phyloP scores from a whole-genome alignment of 768 basidiomycete species.

The Gymnopilus dilepis region DNA sequence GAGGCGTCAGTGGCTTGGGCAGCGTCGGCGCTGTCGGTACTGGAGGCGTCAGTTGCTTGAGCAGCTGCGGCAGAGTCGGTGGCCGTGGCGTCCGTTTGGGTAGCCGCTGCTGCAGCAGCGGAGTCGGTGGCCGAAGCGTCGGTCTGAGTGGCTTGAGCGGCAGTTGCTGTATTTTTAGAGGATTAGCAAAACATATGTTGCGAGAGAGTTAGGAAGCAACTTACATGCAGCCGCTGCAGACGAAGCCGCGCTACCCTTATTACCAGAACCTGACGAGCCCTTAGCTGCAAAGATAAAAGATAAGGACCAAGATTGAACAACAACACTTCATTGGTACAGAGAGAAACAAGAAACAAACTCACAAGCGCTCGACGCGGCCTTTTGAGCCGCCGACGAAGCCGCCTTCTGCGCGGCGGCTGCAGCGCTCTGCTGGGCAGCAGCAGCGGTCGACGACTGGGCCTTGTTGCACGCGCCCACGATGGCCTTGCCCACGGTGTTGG shows the following conservation, averaged over 20 bases:
- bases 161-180: constrained; percentile 7
- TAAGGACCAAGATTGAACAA: background rate
- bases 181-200: background rate
- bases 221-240: constrained; percentile 11
- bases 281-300: constrained; percentile 13
- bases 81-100: constrained; percentile 13
- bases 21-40: constrained; percentile 11
- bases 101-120: constrained; percentile 15
- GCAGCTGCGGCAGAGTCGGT: constrained; percentile 21
- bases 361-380: constrained; percentile 19
- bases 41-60: constrained; percentile 10
- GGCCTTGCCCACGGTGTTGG: constrained; percentile 27
- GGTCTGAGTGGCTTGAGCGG: constrained; percentile 13
- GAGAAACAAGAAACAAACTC: background rate
- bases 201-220: background rate
- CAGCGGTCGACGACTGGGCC: constrained; percentile 20
- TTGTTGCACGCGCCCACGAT: constrained; percentile 28
- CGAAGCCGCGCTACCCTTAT: constrained; percentile 16
- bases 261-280: constrained; percentile 19
- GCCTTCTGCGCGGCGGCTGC: constrained; percentile 17
- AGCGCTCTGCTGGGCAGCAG: constrained; percentile 16
- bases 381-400: constrained; percentile 15
- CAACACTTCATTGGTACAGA: too few species aligned
- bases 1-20: constrained; percentile 13
- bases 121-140: constrained; percentile 13